Percentiles rank a stretch among this genome's conserved stretches.
phyloP scores from a whole-genome alignment of 2,329 filamentous ascomycete genomes.

The Penicillium brasilianum region DNA sequence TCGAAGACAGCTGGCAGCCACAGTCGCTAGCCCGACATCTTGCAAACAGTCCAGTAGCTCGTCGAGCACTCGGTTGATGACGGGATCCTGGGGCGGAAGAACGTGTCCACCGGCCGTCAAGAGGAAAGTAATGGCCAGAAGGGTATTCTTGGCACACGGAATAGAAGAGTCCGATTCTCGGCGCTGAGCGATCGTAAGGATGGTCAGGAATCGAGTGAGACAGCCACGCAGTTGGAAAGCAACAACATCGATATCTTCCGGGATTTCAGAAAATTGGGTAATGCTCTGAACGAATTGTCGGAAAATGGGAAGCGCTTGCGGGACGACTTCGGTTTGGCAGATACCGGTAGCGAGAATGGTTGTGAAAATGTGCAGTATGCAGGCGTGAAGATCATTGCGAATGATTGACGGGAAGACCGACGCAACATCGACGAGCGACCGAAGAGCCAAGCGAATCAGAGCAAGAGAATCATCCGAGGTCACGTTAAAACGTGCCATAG shows the following conservation, averaged over 20 bases:
- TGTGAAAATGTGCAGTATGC: conserved; percentile 94
- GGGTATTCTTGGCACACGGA: conserved; percentile 87
- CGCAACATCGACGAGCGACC: conserved; percentile 89
- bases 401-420: conserved; percentile 97
- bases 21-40: conserved; percentile 68
- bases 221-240: conserved; percentile 80
- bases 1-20: conserved; percentile 86
- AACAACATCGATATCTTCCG: conserved; percentile 52
- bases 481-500: conserved; percentile 73
- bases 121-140: conserved; percentile 86
- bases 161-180: conserved; percentile 72
- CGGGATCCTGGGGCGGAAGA: conserved; percentile 74
- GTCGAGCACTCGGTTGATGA: conserved; percentile 75
- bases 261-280: conserved; percentile 47
- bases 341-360: conserved; percentile 86
- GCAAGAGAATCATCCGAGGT: conserved; percentile 80
- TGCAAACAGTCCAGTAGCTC: conserved; percentile 83
- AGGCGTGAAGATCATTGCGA: conserved; percentile 93
- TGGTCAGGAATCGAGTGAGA: conserved; percentile 79
- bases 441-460: conserved; percentile 78
- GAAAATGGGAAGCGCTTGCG: conserved; percentile 86
- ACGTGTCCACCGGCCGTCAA: conserved; percentile 79
- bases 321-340: conserved; percentile 87
- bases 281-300: conserved; percentile 87
- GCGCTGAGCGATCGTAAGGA: conserved; percentile 58